Base-by-base conservation (phyloP, 768 basidiomycete genomes). In the Gautieria morchelliformis region DNA sequence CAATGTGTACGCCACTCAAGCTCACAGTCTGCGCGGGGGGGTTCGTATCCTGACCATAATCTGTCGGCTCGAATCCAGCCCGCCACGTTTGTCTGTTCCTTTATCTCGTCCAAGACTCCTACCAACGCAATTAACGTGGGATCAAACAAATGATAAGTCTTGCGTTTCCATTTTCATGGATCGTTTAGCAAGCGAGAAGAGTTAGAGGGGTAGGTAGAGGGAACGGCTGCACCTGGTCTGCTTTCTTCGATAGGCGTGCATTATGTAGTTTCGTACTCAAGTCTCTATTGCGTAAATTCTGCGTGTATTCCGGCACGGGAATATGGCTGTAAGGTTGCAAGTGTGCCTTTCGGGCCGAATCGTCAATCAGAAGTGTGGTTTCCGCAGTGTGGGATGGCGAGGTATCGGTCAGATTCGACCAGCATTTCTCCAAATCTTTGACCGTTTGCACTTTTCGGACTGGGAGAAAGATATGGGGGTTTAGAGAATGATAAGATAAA, bases 341-440 rank as follows among this genome's bases (percentile, higher is more conserved):
- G n/a, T 58, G 56, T 5, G 66, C 66, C 55, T 67, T 67, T 35
- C 58, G 33, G 7, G 58, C 32, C 5, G 66, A 67, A 58, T 67
- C 65, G 54, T 67, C 66, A 12, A 67, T 35, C 8, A 67, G 63
- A n/a, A 67, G 50, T 4, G 66, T 67, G n/a, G 67, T 59, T 30
- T 48, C n/a, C n/a, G 59, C 30, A 17, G 63, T 60, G 55, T 61
- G 65, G 4, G 19, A 7, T 3, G 27, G 46, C 15, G 40, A 12
- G 24, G 4, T 54, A 57, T 8, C 59, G 19, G 69, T 61, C n/a
- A 80, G 64, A 11, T 67, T 55, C n/a, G 67, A 59, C 88, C 89
- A 93, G 1, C 85, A 78, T 58, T 79, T 84, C 20, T 72, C 70
- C 9, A 93, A 78, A 63, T 92, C 82, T 66, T 93, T 93, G n/a